A percentile compares a stretch with the other conserved stretches of the same genome.
These are phyloP conservation scores for Pelargonium cotyledonis DNA, from an alignment of 441 rosid species.

Conservation along the genomic window DNA sequence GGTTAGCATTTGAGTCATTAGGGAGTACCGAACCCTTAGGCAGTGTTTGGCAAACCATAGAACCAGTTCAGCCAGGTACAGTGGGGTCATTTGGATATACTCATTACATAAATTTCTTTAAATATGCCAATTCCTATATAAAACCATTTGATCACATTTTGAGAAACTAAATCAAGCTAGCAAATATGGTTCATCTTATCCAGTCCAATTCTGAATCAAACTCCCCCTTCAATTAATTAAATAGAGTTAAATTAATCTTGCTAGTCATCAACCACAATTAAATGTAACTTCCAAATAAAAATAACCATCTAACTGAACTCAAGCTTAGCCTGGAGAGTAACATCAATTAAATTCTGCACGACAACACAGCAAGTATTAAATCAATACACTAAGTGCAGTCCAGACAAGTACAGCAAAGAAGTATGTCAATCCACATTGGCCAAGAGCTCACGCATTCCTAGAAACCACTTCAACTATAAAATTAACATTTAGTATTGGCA, in stretches of 20 bases:
- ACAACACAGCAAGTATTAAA: neutral
- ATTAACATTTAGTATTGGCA: too few relatives aligned
- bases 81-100: too few relatives aligned
- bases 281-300: neutral
- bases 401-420: neutral
- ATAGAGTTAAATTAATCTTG: neutral
- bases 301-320: neutral
- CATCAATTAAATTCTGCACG: neutral
- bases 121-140: too few relatives aligned
- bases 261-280: neutral
- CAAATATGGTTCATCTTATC: neutral
- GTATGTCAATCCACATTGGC: neutral
- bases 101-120: too few relatives aligned
- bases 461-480: too few relatives aligned
- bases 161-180: too few relatives aligned
- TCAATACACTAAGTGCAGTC: neutral
- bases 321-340: neutral
- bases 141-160: too few relatives aligned
- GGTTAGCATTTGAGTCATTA: too few relatives aligned
- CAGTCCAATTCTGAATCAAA: neutral
- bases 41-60: too few relatives aligned
- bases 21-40: too few relatives aligned
- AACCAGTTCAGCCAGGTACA: too few relatives aligned
- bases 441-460: too few relatives aligned
- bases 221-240: neutral